Conservation (phyloP, 306 rosid species). For the Citrullus colocynthis region DNA sequence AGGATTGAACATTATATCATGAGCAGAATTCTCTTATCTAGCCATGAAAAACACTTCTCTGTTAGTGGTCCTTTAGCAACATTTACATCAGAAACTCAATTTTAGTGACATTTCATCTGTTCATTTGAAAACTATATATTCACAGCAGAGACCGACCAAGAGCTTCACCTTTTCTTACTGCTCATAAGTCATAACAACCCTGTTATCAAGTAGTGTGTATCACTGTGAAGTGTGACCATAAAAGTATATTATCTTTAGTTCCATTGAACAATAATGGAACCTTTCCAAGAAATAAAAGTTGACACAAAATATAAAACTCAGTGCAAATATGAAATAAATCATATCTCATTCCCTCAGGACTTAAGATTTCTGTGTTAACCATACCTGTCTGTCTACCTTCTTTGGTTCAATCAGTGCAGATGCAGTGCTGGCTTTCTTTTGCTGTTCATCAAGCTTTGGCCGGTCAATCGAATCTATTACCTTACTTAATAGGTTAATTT, state of each 20-base stretch:
- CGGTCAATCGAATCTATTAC: conserved; percentile 41
- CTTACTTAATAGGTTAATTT: conserved; percentile 24
- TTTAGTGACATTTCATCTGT: not conserved
- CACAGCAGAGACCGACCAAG: not conserved
- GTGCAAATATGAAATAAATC: not conserved
- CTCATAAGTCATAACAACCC: not conserved
- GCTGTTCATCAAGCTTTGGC: conserved; percentile 24
- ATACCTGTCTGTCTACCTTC: conserved; percentile 73
- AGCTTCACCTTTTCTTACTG: not conserved
- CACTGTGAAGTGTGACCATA: not conserved
- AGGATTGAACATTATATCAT: not conserved
- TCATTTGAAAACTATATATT: not conserved
- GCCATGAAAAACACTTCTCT: not conserved
- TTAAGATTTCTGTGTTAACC: not conserved
- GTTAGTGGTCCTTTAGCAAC: not conserved
- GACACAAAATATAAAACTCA: not conserved
- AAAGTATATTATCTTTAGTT: not conserved
- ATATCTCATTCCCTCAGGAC: no score
- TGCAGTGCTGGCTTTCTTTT: conserved; percentile 15
- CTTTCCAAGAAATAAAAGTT: not conserved
- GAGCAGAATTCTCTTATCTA: not conserved
- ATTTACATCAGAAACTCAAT: not conserved
- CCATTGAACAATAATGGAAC: not conserved
- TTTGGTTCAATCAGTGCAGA: conserved; percentile 30
- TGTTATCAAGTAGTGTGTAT: not conserved